Percentiles rank a stretch among this genome's conserved stretches.
These are phyloP conservation scores for Trichoderma semiorbis DNA, from an alignment of 2,329 filamentous ascomycete genomes.

Conservation along the genomic window DNA sequence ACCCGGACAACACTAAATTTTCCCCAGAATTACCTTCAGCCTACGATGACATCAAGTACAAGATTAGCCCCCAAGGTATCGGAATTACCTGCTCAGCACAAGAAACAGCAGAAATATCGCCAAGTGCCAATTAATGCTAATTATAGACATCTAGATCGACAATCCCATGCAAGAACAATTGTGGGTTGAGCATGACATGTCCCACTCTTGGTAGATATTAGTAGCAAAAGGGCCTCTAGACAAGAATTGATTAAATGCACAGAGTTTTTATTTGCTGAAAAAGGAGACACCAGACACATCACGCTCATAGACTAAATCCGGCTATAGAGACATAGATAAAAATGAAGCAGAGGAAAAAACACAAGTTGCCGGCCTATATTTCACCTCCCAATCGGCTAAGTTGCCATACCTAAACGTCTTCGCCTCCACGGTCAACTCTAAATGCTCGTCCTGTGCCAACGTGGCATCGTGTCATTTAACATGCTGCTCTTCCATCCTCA, in stretches of 20 bases:
- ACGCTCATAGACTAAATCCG: slow-evolving; percentile 15
- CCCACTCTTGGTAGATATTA: not conserved
- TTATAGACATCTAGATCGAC: not conserved
- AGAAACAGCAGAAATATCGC: not conserved
- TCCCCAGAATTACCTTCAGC: not conserved
- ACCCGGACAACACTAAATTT: not conserved
- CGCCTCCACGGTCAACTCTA: slow-evolving; percentile 4
- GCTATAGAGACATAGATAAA: slow-evolving; percentile 13
- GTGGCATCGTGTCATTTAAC: slow-evolving; percentile 15
- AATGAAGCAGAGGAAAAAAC: slow-evolving; percentile 22
- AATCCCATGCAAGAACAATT: not conserved
- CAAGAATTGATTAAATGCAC: not conserved
- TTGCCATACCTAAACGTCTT: slow-evolving; percentile 9
- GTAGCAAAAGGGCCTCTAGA: not conserved
- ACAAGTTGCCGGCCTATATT: slow-evolving; percentile 19
- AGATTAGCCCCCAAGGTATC: not conserved
- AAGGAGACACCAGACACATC: slow-evolving; percentile 2
- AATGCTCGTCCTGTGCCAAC: slow-evolving; percentile 10
- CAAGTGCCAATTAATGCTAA: not conserved
- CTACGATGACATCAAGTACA: not conserved
- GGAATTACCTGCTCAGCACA: not conserved
- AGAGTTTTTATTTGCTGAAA: slow-evolving; percentile 12
- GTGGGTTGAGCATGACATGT: not conserved
- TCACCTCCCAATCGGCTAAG: slow-evolving; percentile 1
- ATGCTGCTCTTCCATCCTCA: slow-evolving; percentile 6